These are phyloP conservation scores for Cadophora sp. DNA, from an alignment of 2,329 filamentous ascomycete genomes.

Conservation along the genomic window DNA sequence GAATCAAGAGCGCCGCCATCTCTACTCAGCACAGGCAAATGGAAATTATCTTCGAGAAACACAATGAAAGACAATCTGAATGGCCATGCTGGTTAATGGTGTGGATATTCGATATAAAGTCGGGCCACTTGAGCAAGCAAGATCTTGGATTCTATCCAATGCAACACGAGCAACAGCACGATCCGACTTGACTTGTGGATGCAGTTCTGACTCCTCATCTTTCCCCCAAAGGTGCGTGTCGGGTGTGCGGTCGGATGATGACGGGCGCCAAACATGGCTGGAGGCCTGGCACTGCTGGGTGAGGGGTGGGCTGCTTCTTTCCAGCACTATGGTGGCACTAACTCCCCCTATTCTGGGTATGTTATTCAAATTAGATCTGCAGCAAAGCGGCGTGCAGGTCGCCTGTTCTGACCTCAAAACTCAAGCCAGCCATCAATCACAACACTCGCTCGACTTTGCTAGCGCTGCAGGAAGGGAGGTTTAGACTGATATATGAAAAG, in stretches of 20 bases:
- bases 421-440: not conserved
- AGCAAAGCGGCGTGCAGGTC: constrained; percentile 1
- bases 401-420: not conserved
- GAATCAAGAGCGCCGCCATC: constrained; percentile 15
- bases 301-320: not conserved
- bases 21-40: constrained; percentile 32
- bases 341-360: not conserved
- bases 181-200: constrained; percentile 10
- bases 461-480: not conserved
- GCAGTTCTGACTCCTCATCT: not conserved
- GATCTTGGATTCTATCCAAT: constrained; percentile 4
- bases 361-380: constrained; percentile 19
- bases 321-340: not conserved
- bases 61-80: constrained; percentile 28
- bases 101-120: not conserved
- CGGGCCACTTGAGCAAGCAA: constrained; percentile 2
- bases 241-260: constrained; percentile 31
- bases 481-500: not conserved
- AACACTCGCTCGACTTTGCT: not conserved
- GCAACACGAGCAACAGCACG: not conserved
- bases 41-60: constrained; percentile 2
- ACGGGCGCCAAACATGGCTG: constrained; percentile 21
- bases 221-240: too few relatives aligned
- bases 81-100: constrained; percentile 19
- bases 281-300: not conserved